Evolutionary conservation across 2,329 filamentous ascomycete genomes (phyloP), one percentile per base, ranked within the genome.

Genomic region (Plenodomus tracheiphilus): DNA sequence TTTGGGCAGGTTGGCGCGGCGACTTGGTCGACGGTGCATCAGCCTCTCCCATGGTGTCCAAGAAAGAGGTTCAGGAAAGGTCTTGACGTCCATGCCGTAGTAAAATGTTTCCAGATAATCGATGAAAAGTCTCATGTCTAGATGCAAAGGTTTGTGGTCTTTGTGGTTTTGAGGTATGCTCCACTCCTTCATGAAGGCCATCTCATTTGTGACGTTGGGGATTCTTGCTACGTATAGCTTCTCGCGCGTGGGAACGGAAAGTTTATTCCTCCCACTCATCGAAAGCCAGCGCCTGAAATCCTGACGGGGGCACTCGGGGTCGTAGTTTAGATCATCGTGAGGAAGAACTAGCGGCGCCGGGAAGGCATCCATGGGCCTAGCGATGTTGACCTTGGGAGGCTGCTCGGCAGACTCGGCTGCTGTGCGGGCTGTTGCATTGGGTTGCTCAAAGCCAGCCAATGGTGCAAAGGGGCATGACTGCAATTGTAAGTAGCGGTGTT

Each of bases 281-380:
- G 73, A 57, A 2, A 75, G 53, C 82, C 83, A 87, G 0, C 75
- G 74, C 21, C 74, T 71, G 36, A 83, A 71, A 34, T 74, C 80
- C 53, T 88, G 84, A 0, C 78, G 69, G 1, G 76, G 72, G 34
- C 74, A 75, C 4, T 77, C 71, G 1, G 81, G 79, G 34, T 86
- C 79, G 28, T 75, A 67, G 0, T 79, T 77, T 1, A 88, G 73
- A 17, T 82, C 81, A 59, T 87, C 85, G 2, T 73, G 75, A 0
- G 85, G 85, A 0, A 88, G 69, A 0, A 86, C 72, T 5, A 88
- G 62, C 0, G 85, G 83, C 0, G 74, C 81, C 0, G 84, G 85
- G 52, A 85, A 88, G 0, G 35, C 39, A 2, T 58, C 59, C 1
- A 54, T 60, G 2, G 58, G 35, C 39, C 39, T 40, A 30, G 22